Evolutionary conservation across 345 rosid species (phyloP), one percentile per base, ranked within the genome.

Genomic region (Populus pruinosa): DNA sequence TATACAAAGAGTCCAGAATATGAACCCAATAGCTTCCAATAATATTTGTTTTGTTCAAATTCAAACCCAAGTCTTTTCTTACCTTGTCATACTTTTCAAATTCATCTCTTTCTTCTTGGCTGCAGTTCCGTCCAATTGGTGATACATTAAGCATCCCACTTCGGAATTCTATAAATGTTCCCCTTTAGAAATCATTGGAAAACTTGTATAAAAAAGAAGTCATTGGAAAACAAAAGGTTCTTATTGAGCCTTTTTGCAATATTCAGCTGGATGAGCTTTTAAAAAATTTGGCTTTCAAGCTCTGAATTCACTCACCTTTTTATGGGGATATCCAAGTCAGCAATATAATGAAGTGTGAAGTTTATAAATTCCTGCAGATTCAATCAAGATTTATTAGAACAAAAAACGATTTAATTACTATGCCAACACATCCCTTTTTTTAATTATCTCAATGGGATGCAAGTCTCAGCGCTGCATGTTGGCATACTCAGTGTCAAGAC

Each of bases 81-180:
- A 92, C 98, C 97, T 90, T 89, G 88, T 96, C 99, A 81, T 90
- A 96, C 87, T 85, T 92, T 80, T 91, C 99, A 67, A 92, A 96
- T 75, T 96, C 98, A 8, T 91, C 99, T 82, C 99, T 92, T 89
- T 96, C 99, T 88, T 96, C 97, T 83, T 92, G 99, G 90, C 97
- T 96, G 89, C 99, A 96, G 87, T 96, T 96, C 68, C 95, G 91
- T 50, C 99, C 98, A 80, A 96, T 96, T 31, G 99, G 99, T 69
- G 97, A 96, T 71, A 96, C 94, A 79, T 96, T 96, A 80, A 96
- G 80, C 99, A 96, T 96, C 47, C 99, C 99, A 85, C 87, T 93
- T 56, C 98, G 90, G 85, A 96, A 96, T 80, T 96, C 99, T 64
- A 96, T 91, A 77, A 96, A 96, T 72, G 99, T 96, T 77, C 99